Evolutionary conservation across 1,139 yeast species (phyloP).

Genomic region (Yueomyces sp.): DNA sequence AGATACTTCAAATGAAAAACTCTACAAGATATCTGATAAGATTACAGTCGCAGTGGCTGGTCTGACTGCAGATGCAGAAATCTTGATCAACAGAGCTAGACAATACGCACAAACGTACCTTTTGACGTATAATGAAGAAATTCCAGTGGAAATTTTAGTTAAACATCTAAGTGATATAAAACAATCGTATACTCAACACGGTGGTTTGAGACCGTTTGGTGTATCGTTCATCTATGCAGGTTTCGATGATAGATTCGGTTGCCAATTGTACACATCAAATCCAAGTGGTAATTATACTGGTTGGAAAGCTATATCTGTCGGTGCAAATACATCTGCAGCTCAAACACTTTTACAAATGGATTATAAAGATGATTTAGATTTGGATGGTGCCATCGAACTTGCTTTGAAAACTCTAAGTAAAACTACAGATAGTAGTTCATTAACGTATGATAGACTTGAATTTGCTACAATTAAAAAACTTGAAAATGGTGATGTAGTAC

Average conservation of each 20-base stretch:
- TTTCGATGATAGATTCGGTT: conserved; percentile 78
- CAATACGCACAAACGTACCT: conserved; percentile 73
- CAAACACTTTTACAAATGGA: conserved; percentile 93
- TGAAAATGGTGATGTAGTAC: conserved; percentile 38
- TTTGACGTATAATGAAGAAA: conserved; percentile 77
- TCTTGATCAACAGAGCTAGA: conserved; percentile 81
- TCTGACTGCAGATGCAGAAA: conserved; percentile 93
- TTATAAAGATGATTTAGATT: conserved; percentile 66
- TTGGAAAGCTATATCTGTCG: conserved; percentile 96
- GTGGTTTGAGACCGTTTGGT: conserved; percentile 97
- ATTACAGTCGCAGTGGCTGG: conserved; percentile 96
- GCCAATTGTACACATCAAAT: conserved; percentile 87
- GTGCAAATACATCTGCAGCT: conserved; percentile 93
- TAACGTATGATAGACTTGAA: conserved; percentile 81
- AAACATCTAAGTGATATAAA: conserved; percentile 84
- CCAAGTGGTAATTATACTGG: conserved; percentile 98
- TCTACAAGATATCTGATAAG: conserved; percentile 72
- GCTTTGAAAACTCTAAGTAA: conserved; percentile 88
- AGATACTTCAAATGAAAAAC: conserved; percentile 86
- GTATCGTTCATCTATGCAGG: conserved; percentile 96
- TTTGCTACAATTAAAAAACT: conserved; percentile 62
- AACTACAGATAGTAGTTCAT: conserved; percentile 82
- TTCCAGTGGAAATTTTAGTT: conserved; percentile 84
- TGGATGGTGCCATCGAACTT: conserved; percentile 73
- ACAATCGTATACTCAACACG: conserved; percentile 97